Base-by-base conservation (phyloP, 225 moss, liverwort and hornwort genomes). In the Antitrichia curtipendula region DNA sequence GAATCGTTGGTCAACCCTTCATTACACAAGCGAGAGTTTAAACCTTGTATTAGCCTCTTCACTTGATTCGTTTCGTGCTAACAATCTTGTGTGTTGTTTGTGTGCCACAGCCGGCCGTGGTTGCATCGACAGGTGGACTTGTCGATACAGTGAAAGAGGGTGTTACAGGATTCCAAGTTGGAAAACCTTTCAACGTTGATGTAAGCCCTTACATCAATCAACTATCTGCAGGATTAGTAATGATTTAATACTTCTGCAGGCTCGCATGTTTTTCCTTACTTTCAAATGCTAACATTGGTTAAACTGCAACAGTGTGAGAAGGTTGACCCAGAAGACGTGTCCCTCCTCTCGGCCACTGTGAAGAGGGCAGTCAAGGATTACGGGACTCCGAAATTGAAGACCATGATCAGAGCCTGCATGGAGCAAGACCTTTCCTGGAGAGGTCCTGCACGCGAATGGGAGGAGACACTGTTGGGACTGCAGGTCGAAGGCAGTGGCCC, bases 141-240 rank as follows among this genome's bases (percentile, higher is more conserved):
- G 96, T 98, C 52, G 95, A 98, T 89, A 96, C 98, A 58, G 98
- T 98, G 41, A n/a, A 90, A 87, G 98, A 98, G 2, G 96, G 95
- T 43, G 74, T 95, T 25, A 98, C 96, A 64, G 98, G 98, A 62
- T 98, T 95, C 75, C 98, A 94, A 80, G 87, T 90, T 78, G 98
- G 95, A 68, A 84, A 90, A 61, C 52, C 95, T 23, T 98, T 98
- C 89, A 95, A 98, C 87, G 94, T 95, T 57, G 95, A 96, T 85
- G 95, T 95, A 89, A 82, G 93, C 32, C 56, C 71, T 60, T 43
- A 19, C 32, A 32, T 75, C 60, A 18, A 31, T 45, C 16, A 83
- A 49, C 52, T 50, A 28, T 57, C 83, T 64, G 45, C 24, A 43
- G 20, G 57, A 66, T 64, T 62, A 56, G 64, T 45, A 70, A 49